Evolutionary conservation across 169 alveolate genomes (phyloP), one percentile per base, ranked within the genome.

Genomic region (Eimeria sp.): DNA sequence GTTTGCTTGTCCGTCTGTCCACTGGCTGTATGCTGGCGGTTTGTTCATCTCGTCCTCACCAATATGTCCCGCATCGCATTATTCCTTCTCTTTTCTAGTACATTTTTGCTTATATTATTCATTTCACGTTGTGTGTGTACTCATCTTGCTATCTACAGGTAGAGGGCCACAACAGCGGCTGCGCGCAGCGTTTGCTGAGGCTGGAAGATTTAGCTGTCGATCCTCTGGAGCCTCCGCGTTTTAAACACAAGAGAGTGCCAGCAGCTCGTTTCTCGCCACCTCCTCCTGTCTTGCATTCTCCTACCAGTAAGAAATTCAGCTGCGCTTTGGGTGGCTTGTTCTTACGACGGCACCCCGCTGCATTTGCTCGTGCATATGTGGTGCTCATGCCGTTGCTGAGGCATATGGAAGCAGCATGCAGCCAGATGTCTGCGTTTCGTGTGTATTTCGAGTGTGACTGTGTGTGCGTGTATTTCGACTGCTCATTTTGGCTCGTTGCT

Each of bases 141-240:
- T 61, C 47, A 14, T n/a, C 2, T 57, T 5, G 22, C 6, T 61
- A 18, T 5, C 40, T 13, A 51, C 72, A 95, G 83, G 97, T 94
- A 20, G 94, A 96, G 16, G 98, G 97, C 30, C 93, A 97, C 73
- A 97, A 98, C 95, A 95, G 97, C 65, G 96, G 95, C 58, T 95
- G 92, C 80, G 95, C 97, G 49, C 99, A 98, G 95, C 98, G 99
- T 75, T 97, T 99, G 49, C 97, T 98, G 92, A 97, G 98, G 94
- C 97, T 99, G 95, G 99, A 98, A 25, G 99, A 98, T 95, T 96
- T 97, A 91, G 98, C 98, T 43, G 97, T 96, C 51, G 99, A 99
- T 95, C 99, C 99, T 0, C 80, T 99, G 96, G 99, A 98, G 86
- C 99, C 99, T 6, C 99, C 99, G 0, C 97, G 98, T 92, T 99